Conservation (phyloP, 1,284 basidiomycete genomes). For the Sporisorium scitamineum region DNA sequence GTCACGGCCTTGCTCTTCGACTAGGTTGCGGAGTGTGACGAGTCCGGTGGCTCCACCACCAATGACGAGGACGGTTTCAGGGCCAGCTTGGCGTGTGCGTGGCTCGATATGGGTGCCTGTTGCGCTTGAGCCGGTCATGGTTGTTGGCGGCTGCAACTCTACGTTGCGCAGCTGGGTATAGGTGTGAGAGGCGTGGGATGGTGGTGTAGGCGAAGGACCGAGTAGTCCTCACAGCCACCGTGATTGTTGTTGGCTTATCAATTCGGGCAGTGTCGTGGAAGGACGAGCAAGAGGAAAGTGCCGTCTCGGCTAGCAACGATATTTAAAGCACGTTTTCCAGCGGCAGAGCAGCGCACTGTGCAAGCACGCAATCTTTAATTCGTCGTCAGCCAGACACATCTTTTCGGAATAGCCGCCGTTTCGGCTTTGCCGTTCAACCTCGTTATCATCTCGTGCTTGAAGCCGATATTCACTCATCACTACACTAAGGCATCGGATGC, state of each 20-base stretch:
- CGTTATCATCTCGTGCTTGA: too few species aligned
- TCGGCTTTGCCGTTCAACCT: neutral
- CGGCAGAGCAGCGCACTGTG: neutral
- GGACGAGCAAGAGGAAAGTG: neutral
- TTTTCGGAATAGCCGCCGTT: too few species aligned
- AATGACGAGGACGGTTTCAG: conserved; percentile 54
- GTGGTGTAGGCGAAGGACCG: too few species aligned
- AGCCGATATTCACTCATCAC: neutral
- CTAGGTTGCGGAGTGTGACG: conserved; percentile 56
- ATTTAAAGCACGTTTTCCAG: neutral
- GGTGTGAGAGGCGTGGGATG: too few species aligned
- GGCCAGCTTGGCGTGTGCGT: conserved; percentile 22
- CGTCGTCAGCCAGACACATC: too few species aligned
- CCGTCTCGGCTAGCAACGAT: neutral
- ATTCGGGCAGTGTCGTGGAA: neutral
- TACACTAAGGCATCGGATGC: neutral
- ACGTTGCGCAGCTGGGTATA: neutral
- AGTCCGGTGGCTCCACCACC: conserved; percentile 62
- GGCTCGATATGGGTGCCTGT: conserved; percentile 8
- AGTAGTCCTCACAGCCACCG: too few species aligned
- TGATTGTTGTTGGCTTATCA: neutral
- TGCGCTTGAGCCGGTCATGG: conserved; percentile 1
- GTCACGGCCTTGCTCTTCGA: conserved; percentile 21
- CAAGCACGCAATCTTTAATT: conserved; percentile 5
- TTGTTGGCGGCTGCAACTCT: neutral